Percentiles rank a stretch among this genome's conserved stretches.
Conservation (phyloP, 768 basidiomycete genomes). For the Daedalea quercina region DNA sequence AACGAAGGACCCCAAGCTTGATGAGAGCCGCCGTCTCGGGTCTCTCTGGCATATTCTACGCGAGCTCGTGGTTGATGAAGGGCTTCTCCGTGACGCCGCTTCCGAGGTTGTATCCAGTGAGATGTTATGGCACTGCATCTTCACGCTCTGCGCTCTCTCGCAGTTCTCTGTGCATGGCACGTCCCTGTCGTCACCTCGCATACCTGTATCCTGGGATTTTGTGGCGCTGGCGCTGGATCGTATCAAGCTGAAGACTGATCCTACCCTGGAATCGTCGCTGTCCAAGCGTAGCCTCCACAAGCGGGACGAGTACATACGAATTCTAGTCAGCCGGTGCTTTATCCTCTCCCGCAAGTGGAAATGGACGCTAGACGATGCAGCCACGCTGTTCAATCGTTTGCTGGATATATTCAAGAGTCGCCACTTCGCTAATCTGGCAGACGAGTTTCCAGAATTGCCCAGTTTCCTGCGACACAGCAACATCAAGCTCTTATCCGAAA, state of each 20-base stretch:
- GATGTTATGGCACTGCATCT: conserved; percentile 61
- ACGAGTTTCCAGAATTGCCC: conserved; percentile 61
- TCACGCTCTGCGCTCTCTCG: conserved; percentile 65
- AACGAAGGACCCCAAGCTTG: conserved; percentile 7
- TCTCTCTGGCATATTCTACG: conserved; percentile 42
- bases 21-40: conserved; percentile 16
- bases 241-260: conserved; percentile 49
- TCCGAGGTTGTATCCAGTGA: conserved; percentile 50
- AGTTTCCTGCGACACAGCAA: conserved; percentile 56
- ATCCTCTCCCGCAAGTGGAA: conserved; percentile 69
- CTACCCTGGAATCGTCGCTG: conserved; percentile 33
- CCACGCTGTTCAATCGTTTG: conserved; percentile 53
- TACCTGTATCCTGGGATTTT: conserved; percentile 62
- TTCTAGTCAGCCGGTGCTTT: conserved; percentile 67
- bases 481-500: conserved; percentile 42
- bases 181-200: conserved; percentile 29
- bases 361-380: conserved; percentile 61
- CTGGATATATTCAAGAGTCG: conserved; percentile 72
- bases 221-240: conserved; percentile 49
- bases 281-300: conserved; percentile 35
- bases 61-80: conserved; percentile 4
- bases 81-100: conserved; percentile 14
- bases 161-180: conserved; percentile 65
- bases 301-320: conserved; percentile 64
- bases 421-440: conserved; percentile 64